Evolutionary conservation across 768 basidiomycete species (phyloP), one percentile per base, ranked within the genome.

Genomic region (Tricholomella constricta): DNA sequence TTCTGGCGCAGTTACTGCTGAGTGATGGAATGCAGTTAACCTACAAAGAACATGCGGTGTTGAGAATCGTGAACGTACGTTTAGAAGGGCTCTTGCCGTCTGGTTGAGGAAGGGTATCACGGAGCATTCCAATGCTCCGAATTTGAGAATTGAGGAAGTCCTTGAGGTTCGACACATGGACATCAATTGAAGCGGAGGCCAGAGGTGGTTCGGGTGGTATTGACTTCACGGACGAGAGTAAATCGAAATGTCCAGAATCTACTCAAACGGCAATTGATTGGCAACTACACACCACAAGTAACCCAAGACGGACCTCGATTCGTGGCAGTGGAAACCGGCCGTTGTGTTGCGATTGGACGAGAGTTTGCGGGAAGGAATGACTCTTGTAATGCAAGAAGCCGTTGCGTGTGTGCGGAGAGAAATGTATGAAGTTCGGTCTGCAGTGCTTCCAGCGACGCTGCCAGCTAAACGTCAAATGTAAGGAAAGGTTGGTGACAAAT

Each of bases 61-160:
- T 44, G 4, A 45, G 19, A 23, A 27, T n/a, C 26, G 17, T 10
- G 15, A n/a, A 19, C 46, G 6, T n/a, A 45, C 46, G 8, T 2
- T 15, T 26, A 23, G 51, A 44, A 10, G 9, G 14, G 12, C 19
- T 11, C 29, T 31, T 43, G n/a, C 22, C 32, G 20, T 35, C 17
- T 3, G 20, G 12, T 15, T 32, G 31, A 32, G 48, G 43, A 31
- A 65, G 41, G 15, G 58, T 27, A 20, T 60, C 52, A 41, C 68
- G 69, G 17, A 72, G 62, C 5, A 36, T 44, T 10, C 55, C 64
- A 5, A 72, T 57, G 47, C 65, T 68, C 20, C 65, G 57, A 11
- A 63, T 57, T 36, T 72, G 67, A 2, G 56, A 44, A 8, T 56
- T 46, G 20, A 72, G 55, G 56, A 72, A 72, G 1, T 57, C 47